Evolutionary conservation across 129 eudicot species (phyloP).

Genomic region (Pseudognaphalium luteoalbum): DNA sequence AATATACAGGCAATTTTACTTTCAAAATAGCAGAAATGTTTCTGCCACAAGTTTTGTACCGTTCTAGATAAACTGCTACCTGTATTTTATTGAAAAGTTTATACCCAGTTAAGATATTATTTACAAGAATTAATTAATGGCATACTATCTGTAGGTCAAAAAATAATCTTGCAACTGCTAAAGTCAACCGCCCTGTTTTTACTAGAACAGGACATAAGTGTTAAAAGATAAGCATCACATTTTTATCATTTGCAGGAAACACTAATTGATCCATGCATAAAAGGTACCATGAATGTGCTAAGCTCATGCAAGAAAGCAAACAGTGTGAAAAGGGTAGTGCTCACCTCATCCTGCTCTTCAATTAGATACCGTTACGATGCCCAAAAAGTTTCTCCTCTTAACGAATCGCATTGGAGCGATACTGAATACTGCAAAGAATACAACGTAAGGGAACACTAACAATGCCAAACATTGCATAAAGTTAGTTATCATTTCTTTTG

Average conservation of each 20-base stretch:
- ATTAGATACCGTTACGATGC: slow-evolving; percentile 74
- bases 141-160: too few species aligned
- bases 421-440: slow-evolving; percentile 62
- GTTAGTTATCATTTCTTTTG: too few species aligned
- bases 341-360: slow-evolving; percentile 91
- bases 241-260: slow-evolving; percentile 52
- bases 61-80: slow-evolving; percentile 9
- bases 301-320: slow-evolving; percentile 78
- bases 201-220: too few species aligned
- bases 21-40: not conserved
- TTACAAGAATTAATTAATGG: too few species aligned
- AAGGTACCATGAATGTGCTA: slow-evolving; percentile 82
- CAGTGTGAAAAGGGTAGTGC: slow-evolving; percentile 75
- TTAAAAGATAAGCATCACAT: not conserved
- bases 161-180: too few species aligned
- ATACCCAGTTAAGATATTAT: too few species aligned
- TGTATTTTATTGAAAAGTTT: too few species aligned
- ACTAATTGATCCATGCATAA: slow-evolving; percentile 81
- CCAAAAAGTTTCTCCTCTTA: slow-evolving; percentile 60
- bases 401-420: slow-evolving; percentile 93
- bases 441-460: slow-evolving; percentile 44
- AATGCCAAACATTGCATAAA: not conserved
- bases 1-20: slow-evolving; percentile 55
- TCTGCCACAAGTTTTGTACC: not conserved
- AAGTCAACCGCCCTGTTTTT: not conserved